Conservation (phyloP, 257 asterid genomes). For the Solanum pimpinellifolium region DNA sequence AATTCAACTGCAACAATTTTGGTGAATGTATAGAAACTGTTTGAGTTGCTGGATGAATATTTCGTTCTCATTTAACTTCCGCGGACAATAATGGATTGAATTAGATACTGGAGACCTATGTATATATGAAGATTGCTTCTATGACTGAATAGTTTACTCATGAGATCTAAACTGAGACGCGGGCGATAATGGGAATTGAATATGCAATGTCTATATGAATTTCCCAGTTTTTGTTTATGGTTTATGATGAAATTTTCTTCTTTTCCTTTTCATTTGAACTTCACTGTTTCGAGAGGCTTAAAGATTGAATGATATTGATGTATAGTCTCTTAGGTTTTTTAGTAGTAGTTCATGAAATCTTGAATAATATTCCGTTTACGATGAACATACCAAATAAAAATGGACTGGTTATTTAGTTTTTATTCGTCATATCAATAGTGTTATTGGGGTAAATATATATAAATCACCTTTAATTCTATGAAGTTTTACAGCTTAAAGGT, state of each 20-base stretch:
- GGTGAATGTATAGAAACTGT: neutral
- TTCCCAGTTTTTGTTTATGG: neutral
- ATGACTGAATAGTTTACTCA: neutral
- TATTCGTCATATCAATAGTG: too few species aligned
- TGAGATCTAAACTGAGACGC: neutral
- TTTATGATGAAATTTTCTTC: neutral
- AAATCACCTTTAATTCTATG: too few species aligned
- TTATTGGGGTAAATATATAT: too few species aligned
- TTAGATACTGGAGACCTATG: neutral
- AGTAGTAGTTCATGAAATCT: too few species aligned
- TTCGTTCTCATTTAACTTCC: neutral
- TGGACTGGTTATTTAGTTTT: neutral
- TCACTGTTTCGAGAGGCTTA: neutral
- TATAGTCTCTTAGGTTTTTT: too few species aligned
- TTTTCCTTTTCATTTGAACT: neutral
- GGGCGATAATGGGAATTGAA: neutral
- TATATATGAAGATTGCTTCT: neutral
- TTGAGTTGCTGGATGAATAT: neutral
- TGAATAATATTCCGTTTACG: too few species aligned
- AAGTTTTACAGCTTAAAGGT: too few species aligned
- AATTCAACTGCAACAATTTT: slow-evolving; percentile 28
- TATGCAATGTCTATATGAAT: neutral
- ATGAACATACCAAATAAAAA: too few species aligned
- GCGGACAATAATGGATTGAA: neutral
- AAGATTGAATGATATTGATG: neutral